Evolutionary conservation across 441 rosid genomes (phyloP).

Genomic region (Syzygium malaccense): DNA sequence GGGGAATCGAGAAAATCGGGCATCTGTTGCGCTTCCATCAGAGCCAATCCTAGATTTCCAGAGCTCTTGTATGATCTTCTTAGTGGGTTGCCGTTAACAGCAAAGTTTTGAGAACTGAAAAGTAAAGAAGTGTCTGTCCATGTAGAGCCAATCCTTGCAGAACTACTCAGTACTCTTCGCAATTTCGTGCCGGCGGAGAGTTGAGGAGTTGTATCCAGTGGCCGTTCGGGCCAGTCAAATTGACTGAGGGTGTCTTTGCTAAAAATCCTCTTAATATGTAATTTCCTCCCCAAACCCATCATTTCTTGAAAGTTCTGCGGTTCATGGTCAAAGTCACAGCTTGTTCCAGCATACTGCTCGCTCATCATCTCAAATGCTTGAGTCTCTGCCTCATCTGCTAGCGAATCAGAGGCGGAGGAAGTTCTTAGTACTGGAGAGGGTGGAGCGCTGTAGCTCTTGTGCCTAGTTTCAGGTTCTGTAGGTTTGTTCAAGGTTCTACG

Average conservation of each 20-base stretch:
- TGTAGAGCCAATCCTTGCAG: conserved; percentile 56
- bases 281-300: conserved; percentile 21
- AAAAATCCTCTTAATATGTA: conserved; percentile 36
- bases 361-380: conserved; percentile 33
- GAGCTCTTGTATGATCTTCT: conserved; percentile 68
- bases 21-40: conserved; percentile 34
- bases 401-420: conserved; percentile 68
- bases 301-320: conserved; percentile 13
- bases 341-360: conserved; percentile 22
- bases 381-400: conserved; percentile 54
- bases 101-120: conserved; percentile 28
- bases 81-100: conserved; percentile 31
- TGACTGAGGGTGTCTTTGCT: conserved; percentile 29
- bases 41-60: conserved; percentile 41
- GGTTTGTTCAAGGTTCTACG: conserved; percentile 81
- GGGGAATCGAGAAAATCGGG: conserved; percentile 29
- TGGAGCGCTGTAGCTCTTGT: conserved; percentile 83
- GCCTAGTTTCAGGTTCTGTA: conserved; percentile 40
- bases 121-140: conserved; percentile 27
- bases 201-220: conserved; percentile 65
- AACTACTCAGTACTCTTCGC: conserved; percentile 64
- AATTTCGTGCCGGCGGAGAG: conserved; percentile 48
- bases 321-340: conserved; percentile 15
- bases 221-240: conserved; percentile 86
- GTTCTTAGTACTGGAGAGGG: conserved; percentile 75